phyloP scores from a whole-genome alignment of 306 rosid genomes.

The Pyrus pyrifolia region DNA sequence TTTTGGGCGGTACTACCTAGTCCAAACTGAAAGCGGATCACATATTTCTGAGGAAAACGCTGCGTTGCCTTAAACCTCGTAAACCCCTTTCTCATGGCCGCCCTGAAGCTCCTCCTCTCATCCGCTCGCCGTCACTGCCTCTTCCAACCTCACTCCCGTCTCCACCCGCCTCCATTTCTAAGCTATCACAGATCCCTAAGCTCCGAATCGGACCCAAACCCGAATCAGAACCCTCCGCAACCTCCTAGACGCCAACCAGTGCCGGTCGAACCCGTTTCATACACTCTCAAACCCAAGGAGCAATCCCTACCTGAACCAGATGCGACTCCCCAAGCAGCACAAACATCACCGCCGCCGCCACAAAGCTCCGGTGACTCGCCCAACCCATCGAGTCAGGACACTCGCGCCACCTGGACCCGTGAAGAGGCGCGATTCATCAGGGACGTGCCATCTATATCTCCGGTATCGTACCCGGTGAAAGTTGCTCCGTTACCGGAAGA shows the following conservation, averaged over 20 bases:
- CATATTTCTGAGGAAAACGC: not conserved
- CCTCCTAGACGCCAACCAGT: slow-evolving; percentile 23
- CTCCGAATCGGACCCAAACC: slow-evolving; percentile 30
- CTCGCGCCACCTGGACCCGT: slow-evolving; percentile 44
- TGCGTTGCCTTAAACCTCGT: slow-evolving; percentile 13
- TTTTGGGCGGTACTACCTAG: not conserved
- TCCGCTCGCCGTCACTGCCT: slow-evolving; percentile 70
- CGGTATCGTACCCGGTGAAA: slow-evolving; percentile 50
- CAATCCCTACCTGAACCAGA: slow-evolving; percentile 23
- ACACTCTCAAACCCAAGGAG: slow-evolving; percentile 55
- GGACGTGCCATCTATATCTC: slow-evolving; percentile 47
- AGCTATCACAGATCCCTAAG: slow-evolving; percentile 35
- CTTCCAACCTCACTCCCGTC: slow-evolving; percentile 17
- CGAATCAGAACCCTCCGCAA: slow-evolving; percentile 13
- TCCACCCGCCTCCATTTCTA: slow-evolving; percentile 27
- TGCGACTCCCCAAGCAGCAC: slow-evolving; percentile 6
- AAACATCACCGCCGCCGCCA: slow-evolving; percentile 21
- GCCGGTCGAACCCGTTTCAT: slow-evolving; percentile 64
- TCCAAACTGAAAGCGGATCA: not conserved
- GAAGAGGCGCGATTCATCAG: slow-evolving; percentile 67
- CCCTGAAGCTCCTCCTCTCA: slow-evolving; percentile 57
- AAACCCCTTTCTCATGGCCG: slow-evolving; percentile 55
- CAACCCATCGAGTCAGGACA: slow-evolving; percentile 17
- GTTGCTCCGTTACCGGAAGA: slow-evolving; percentile 88
- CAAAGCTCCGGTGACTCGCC: slow-evolving; percentile 6